Evolutionary conservation across 495 filamentous ascomycete species (phyloP).

Genomic region (Hypoxylon rickii): DNA sequence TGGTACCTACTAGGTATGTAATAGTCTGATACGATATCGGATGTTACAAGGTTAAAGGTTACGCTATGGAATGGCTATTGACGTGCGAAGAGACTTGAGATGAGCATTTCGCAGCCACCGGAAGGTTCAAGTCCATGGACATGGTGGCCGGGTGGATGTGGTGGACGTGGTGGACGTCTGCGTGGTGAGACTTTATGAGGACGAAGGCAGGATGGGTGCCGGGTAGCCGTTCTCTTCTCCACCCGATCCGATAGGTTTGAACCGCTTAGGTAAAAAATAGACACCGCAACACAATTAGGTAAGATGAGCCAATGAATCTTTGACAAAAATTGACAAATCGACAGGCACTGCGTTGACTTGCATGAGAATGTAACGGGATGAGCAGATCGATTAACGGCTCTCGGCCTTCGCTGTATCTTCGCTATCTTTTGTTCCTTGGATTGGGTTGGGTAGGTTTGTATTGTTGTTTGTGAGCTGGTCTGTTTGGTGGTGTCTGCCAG

Average conservation of each 20-base stretch:
- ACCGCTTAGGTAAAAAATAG: background rate
- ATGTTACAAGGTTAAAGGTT: background rate
- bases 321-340: background rate
- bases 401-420: background rate
- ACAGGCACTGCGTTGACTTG: constrained; percentile 13
- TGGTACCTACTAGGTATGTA: no score
- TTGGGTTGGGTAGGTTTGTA: no score
- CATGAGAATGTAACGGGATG: constrained; percentile 8
- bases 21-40: constrained; percentile 1
- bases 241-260: constrained; percentile 28
- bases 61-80: no score
- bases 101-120: no score
- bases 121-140: no score
- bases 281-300: constrained; percentile 21
- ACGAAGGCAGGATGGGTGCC: background rate
- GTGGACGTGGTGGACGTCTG: no score
- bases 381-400: background rate
- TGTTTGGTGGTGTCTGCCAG: no score
- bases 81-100: no score
- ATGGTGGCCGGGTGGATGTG: no score
- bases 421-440: no score
- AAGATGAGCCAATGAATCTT: constrained; percentile 21
- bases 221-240: constrained; percentile 2
- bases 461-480: no score
- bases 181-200: no score